Evolutionary conservation across 441 rosid genomes (phyloP), one percentile per base, ranked within the genome.

Genomic region (Adansonia gregorii): DNA sequence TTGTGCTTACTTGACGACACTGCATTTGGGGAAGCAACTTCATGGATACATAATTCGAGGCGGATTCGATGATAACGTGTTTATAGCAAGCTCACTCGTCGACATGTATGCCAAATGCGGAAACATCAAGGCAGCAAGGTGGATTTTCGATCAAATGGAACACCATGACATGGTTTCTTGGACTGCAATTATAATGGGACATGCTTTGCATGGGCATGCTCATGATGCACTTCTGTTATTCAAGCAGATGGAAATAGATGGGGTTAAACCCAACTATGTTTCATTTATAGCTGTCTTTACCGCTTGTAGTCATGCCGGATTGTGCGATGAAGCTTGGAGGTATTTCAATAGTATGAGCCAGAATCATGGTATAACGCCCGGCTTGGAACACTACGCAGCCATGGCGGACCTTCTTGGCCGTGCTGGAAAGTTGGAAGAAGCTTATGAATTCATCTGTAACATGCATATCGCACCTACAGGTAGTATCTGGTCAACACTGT

Each of bases 21-120:
- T 90, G 60, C 89, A 79, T 73, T 67, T 86, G 22, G 94, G 94
- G 35, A 90, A 89, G 82, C 92, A 90, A 78, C 87, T 90, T 49
- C 94, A 90, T 22, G 87, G 88, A 58, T 89, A 81, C 84, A 85
- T 88, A 66, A 77, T 83, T 20, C 82, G 94, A 9, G 82, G 78
- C 19, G 85, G 90, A 5, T 86, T 81, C 73, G 75, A 77, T 2
- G 82, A 76, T 76, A 87, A 90, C 68, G 74, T 83, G 61, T 89
- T 82, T 66, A 72, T 90, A 73, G 85, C 83, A 17, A 90, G 92
- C 86, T 84, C 97, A 1, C 88, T 94, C 66, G 90, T 93, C 39
- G 97, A 93, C 86, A 90, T 94, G 95, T 93, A 94, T 78, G 88
- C 97, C 17, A 94, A 93, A 80, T 88, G 97, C 20, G 98, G 97